Evolutionary conservation across 176 grass and related monocot species (phyloP).

Genomic region (Triticum timopheevii): DNA sequence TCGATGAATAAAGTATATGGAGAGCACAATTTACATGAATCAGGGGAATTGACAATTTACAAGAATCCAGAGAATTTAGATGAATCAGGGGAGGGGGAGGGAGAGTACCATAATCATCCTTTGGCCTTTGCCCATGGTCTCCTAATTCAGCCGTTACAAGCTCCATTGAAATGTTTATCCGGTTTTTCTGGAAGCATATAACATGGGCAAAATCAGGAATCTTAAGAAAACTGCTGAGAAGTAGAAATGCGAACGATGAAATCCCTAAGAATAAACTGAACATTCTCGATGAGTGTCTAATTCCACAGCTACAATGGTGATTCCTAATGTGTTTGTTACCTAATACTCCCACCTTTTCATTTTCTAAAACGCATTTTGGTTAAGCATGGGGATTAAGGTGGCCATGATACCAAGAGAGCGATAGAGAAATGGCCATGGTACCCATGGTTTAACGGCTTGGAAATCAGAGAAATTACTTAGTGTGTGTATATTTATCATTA

Average conservation of each 20-base stretch:
- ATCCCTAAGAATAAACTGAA: slow-evolving; percentile 20
- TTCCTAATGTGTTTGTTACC: not conserved
- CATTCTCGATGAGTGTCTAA: not conserved
- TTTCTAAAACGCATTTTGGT: not conserved
- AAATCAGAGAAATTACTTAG: not conserved
- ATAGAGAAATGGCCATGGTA: not conserved
- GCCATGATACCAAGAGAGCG: not conserved
- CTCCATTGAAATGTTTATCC: slow-evolving; percentile 90
- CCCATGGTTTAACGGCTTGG: not conserved
- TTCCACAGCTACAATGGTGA: not conserved
- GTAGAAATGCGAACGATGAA: slow-evolving; percentile 14
- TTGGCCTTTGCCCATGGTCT: slow-evolving; percentile 92
- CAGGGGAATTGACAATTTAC: no score
- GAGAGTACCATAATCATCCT: slow-evolving; percentile 86
- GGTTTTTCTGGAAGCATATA: slow-evolving; percentile 54
- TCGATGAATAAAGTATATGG: not conserved
- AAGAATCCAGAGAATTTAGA: no score
- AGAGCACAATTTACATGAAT: not conserved
- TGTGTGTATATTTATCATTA: not conserved
- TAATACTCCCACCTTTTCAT: not conserved
- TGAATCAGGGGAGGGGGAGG: not conserved
- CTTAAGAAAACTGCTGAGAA: not conserved
- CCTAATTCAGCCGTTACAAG: slow-evolving; percentile 92
- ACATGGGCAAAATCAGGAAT: slow-evolving; percentile 25
- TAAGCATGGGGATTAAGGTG: not conserved